Evolutionary conservation across 164 flowering plant genomes (phyloP).

Genomic region (Akebia trifoliata): DNA sequence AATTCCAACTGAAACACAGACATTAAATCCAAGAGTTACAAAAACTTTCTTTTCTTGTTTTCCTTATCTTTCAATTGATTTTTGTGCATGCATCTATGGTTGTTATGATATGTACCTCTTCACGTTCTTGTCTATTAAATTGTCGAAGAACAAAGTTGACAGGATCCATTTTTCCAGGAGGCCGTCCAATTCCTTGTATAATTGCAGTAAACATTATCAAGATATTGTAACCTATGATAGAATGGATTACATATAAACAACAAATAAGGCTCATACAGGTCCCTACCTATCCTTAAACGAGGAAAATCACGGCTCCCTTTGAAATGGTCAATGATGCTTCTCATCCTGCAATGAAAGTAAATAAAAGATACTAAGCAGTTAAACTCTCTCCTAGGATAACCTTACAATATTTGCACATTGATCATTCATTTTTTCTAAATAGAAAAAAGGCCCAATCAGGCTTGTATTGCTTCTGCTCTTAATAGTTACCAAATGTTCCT

Average conservation of each 20-base stretch:
- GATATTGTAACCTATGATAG: neutral
- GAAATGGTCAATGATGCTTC: constrained; percentile 69
- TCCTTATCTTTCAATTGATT: neutral
- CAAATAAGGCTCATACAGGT: neutral
- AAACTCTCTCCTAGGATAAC: too few relatives aligned
- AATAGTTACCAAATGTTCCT: too few relatives aligned
- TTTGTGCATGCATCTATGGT: neutral
- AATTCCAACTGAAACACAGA: constrained; percentile 62
- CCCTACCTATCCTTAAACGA: constrained; percentile 76
- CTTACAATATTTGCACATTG: too few relatives aligned
- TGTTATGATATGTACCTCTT: constrained; percentile 51
- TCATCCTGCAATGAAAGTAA: constrained; percentile 56
- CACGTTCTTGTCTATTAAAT: constrained; percentile 66
- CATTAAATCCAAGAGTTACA: neutral
- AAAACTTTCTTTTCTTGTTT: neutral
- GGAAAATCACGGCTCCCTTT: constrained; percentile 82
- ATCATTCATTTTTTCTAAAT: too few relatives aligned
- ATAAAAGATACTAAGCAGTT: neutral
- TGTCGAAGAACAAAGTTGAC: constrained; percentile 66
- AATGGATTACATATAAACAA: neutral
- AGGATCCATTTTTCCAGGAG: constrained; percentile 89
- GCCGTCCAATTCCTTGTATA: constrained; percentile 81
- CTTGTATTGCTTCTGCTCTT: too few relatives aligned
- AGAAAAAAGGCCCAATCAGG: too few relatives aligned
- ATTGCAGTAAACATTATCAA: constrained; percentile 1